phyloP scores from a whole-genome alignment of 768 basidiomycete species.

The Tricholoma sp. region DNA sequence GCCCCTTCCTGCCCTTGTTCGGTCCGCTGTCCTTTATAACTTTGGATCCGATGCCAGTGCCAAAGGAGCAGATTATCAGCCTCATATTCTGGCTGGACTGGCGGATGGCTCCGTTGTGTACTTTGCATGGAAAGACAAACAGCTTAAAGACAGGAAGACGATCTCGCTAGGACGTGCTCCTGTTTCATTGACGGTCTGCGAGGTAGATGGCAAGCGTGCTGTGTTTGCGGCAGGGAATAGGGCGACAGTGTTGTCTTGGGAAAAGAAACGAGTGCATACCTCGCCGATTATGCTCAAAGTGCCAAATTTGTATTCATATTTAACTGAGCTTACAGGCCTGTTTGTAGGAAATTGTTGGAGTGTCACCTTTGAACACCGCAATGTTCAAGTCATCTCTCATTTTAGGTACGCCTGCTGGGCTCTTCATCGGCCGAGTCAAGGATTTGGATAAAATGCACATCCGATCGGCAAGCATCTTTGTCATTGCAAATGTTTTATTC shows the following conservation, averaged over 20 bases:
- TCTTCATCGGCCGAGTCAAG: constrained; percentile 62
- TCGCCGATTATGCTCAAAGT: constrained; percentile 74
- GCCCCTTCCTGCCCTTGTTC: constrained; percentile 36
- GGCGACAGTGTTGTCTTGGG: constrained; percentile 64
- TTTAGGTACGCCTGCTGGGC: constrained; percentile 45
- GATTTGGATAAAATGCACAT: constrained; percentile 79
- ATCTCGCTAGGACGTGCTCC: constrained; percentile 65
- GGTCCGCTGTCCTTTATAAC: constrained; percentile 49
- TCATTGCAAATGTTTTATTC: constrained; percentile 2
- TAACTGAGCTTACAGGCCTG: not conserved
- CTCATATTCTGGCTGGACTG: constrained; percentile 68
- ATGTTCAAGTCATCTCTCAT: constrained; percentile 51
- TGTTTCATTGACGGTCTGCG: constrained; percentile 52
- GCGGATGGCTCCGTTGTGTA: constrained; percentile 68
- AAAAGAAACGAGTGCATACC: constrained; percentile 56
- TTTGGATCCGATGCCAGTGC: constrained; percentile 42
- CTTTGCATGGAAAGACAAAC: constrained; percentile 41
- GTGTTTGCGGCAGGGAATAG: constrained; percentile 72
- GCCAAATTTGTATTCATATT: not conserved
- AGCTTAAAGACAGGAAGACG: constrained; percentile 48
- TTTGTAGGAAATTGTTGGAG: constrained; percentile 46
- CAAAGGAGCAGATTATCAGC: constrained; percentile 31
- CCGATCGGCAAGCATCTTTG: constrained; percentile 48
- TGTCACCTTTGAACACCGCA: constrained; percentile 42
- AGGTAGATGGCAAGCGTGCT: constrained; percentile 44